Percentiles rank a stretch among this genome's conserved stretches.
Evolutionary conservation across 1,284 basidiomycete genomes (phyloP).

Genomic region (Puccinia coronata): DNA sequence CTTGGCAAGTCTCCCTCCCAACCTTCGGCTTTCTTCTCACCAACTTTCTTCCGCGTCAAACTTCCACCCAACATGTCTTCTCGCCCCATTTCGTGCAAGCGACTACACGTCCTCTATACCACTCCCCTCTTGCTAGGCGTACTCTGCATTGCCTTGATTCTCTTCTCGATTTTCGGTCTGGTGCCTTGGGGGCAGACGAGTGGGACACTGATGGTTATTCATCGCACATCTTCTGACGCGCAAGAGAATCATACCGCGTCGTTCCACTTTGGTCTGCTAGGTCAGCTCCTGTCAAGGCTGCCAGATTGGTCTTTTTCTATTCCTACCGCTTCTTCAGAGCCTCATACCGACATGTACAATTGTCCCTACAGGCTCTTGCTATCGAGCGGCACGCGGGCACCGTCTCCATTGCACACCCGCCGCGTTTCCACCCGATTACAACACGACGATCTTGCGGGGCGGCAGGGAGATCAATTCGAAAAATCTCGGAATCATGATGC

Average conservation of each 20-base stretch:
- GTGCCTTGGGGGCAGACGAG: slow-evolving; percentile 30
- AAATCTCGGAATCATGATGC: slow-evolving; percentile 41
- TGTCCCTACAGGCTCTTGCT: slow-evolving; percentile 38
- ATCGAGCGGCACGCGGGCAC: not conserved
- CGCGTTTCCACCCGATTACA: slow-evolving; percentile 46
- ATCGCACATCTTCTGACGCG: slow-evolving; percentile 12
- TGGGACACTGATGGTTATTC: slow-evolving; percentile 21
- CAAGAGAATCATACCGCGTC: slow-evolving; percentile 10
- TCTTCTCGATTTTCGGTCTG: slow-evolving; percentile 23
- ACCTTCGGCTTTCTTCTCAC: not conserved
- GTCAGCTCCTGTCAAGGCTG: not conserved
- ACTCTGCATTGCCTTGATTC: slow-evolving; percentile 20
- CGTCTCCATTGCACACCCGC: slow-evolving; percentile 31
- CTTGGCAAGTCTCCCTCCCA: not conserved
- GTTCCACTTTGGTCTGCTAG: slow-evolving; percentile 46
- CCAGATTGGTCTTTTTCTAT: not conserved
- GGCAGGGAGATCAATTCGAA: slow-evolving; percentile 27
- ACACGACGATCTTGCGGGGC: slow-evolving; percentile 18
- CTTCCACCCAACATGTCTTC: not conserved
- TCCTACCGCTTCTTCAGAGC: not conserved
- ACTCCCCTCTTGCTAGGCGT: slow-evolving; percentile 32
- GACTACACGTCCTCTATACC: slow-evolving; percentile 41
- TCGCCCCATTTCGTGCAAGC: slow-evolving; percentile 23
- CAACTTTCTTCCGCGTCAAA: not conserved
- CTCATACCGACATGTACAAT: not conserved